A percentile compares a stretch with the other conserved stretches of the same genome.
Conservation (phyloP, 257 asterid genomes). For the Capsicum rhomboideum region DNA sequence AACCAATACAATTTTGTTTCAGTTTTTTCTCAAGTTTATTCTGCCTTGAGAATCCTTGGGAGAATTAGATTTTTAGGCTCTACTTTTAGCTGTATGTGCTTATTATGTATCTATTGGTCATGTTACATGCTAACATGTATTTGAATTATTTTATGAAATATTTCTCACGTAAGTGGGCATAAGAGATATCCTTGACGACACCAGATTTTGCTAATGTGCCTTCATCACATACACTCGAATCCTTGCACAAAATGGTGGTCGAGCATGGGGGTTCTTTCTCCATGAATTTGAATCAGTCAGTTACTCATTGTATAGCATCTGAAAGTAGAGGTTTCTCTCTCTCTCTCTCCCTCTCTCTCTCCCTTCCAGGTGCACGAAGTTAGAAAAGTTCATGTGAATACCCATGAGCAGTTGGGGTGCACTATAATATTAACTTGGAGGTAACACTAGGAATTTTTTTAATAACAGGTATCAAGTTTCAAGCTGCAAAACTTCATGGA, state of each 20-base stretch:
- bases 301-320: slow-evolving; percentile 83
- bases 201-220: slow-evolving; percentile 83
- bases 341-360: slow-evolving; percentile 8
- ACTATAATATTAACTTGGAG: background rate
- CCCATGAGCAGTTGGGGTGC: background rate
- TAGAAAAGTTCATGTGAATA: background rate
- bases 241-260: slow-evolving; percentile 86
- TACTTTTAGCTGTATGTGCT: background rate
- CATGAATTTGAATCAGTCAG: slow-evolving; percentile 86
- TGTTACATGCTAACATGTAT: background rate
- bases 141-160: background rate
- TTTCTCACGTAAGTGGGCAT: background rate
- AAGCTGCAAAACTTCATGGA: slow-evolving; percentile 84
- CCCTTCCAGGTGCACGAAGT: background rate
- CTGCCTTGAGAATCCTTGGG: background rate
- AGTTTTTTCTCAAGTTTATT: background rate
- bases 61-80: background rate
- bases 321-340: slow-evolving; percentile 68
- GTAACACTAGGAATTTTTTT: background rate
- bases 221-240: slow-evolving; percentile 54
- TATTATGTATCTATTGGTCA: background rate
- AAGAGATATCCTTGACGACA: slow-evolving; percentile 46
- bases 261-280: slow-evolving; percentile 93
- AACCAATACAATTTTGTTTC: background rate
- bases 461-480: slow-evolving; percentile 78